phyloP scores from a whole-genome alignment of 2,329 filamentous ascomycete species.

The Cladosporium sp. region DNA sequence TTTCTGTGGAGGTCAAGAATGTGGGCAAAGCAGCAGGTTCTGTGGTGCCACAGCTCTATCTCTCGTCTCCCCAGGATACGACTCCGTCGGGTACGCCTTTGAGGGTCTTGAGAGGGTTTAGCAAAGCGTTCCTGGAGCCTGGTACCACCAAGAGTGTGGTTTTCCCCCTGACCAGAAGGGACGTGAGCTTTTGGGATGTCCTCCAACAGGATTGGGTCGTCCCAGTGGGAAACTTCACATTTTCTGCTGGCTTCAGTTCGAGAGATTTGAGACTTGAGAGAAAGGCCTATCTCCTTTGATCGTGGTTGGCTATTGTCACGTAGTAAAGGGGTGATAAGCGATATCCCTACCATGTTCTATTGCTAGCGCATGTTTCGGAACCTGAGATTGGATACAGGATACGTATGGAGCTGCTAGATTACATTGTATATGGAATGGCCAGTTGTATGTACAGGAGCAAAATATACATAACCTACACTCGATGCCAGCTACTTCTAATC shows the following conservation, averaged over 20 bases:
- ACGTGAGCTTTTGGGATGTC: conserved; percentile 47
- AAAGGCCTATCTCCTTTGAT: no score
- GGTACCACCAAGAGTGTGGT: conserved; percentile 27
- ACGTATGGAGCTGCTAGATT: no score
- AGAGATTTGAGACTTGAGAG: conserved; percentile 25
- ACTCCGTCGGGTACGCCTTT: conserved; percentile 37
- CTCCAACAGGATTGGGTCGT: conserved; percentile 42
- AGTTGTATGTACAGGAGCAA: no score
- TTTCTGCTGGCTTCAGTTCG: conserved; percentile 30
- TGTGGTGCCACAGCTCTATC: conserved; percentile 58
- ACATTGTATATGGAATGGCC: no score
- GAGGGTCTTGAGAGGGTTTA: conserved; percentile 45
- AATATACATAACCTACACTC: no score
- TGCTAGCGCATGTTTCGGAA: no score
- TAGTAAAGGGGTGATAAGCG: no score
- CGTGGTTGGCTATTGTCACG: no score
- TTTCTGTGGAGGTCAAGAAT: conserved; percentile 52
- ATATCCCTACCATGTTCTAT: no score
- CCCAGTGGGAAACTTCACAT: conserved; percentile 20
- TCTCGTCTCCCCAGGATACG: conserved; percentile 45
- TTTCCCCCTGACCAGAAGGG: conserved; percentile 42
- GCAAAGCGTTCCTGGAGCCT: conserved; percentile 39
- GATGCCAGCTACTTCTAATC: no score
- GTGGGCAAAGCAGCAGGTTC: conserved; percentile 50
- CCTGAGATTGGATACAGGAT: no score